Percentiles rank a stretch among this genome's conserved stretches.
Conservation (phyloP, 176 grass and related monocot species). For the Chloris gayana region DNA sequence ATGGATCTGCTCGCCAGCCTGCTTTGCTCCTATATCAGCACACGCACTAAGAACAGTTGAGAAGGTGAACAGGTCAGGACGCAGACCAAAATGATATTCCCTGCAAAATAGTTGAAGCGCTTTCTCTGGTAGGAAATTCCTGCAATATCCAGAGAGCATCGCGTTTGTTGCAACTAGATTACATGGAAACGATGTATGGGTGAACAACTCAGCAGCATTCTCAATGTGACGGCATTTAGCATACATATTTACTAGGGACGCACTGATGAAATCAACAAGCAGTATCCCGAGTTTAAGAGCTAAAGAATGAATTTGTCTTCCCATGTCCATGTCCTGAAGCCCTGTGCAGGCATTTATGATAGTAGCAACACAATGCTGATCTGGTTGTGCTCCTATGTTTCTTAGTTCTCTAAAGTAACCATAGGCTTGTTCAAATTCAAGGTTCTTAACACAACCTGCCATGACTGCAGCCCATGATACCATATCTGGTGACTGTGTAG, state of each 20-base stretch:
- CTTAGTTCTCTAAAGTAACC: constrained; percentile 65
- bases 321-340: constrained; percentile 65
- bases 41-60: constrained; percentile 82
- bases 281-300: constrained; percentile 69
- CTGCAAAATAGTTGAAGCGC: constrained; percentile 70
- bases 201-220: constrained; percentile 60
- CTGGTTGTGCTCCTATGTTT: constrained; percentile 45
- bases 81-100: constrained; percentile 62
- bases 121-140: constrained; percentile 71
- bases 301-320: constrained; percentile 73
- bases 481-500: constrained; percentile 51
- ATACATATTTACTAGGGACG: constrained; percentile 90
- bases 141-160: constrained; percentile 80
- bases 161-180: constrained; percentile 69
- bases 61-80: constrained; percentile 75
- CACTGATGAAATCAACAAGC: constrained; percentile 60
- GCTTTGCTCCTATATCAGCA: constrained; percentile 62
- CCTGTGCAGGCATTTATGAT: constrained; percentile 68
- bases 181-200: constrained; percentile 34
- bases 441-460: constrained; percentile 71
- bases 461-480: constrained; percentile 86
- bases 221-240: constrained; percentile 71
- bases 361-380: constrained; percentile 66
- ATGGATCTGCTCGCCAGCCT: constrained; percentile 83
- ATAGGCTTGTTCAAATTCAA: constrained; percentile 58